Base-by-base conservation (phyloP, 768 basidiomycete species). In the Hypholoma fasciculare region DNA sequence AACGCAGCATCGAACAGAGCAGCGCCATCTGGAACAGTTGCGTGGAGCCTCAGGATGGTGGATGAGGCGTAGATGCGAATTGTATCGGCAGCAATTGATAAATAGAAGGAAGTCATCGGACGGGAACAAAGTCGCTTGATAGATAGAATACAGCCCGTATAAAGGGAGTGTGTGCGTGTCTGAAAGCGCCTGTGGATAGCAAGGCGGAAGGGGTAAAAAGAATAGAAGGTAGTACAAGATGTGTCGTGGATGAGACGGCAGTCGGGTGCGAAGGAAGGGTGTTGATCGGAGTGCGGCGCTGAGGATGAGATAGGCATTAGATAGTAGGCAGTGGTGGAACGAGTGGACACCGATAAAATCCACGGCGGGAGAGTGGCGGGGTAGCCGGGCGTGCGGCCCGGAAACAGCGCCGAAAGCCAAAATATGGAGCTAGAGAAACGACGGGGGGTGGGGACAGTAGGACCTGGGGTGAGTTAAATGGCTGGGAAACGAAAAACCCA, bases 131-230 rank as follows among this genome's bases (percentile, higher is more conserved):
- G 27, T n/a, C 27, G 27, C 27, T 14, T 26, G 44, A 34, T 47
- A 54, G 54, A 54, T 54, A 54, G 40, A 54, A 54, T 54, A 54
- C 54, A 54, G 20, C 38, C 54, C 54, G 34, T 19, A 23, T n/a
- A 47, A 16, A 17, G 43, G 53, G 48, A 16, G 27, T 30, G 48
- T 49, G 23, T 30, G 27, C 34, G 30, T 44, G 43, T 19, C 37
- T 52, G 19, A 27, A 42, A 51, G 17, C 7, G 37, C 30, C 9
- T 49, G 23, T 13, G 51, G 50, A 52, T 40, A 52, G 51, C 51
- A 52, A 42, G 38, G 38, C 38, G 19, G 51, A 7, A 16, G 20
- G 50, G 39, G 26, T 39, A 52, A 38, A 38, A 42, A 11, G 51
- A 27, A 42, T 23, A 23, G 36, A 39, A 17, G 36, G 17, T 20